Evolutionary conservation across 805 yeast genomes (phyloP).

Genomic region (Spathaspora gorwiae): DNA sequence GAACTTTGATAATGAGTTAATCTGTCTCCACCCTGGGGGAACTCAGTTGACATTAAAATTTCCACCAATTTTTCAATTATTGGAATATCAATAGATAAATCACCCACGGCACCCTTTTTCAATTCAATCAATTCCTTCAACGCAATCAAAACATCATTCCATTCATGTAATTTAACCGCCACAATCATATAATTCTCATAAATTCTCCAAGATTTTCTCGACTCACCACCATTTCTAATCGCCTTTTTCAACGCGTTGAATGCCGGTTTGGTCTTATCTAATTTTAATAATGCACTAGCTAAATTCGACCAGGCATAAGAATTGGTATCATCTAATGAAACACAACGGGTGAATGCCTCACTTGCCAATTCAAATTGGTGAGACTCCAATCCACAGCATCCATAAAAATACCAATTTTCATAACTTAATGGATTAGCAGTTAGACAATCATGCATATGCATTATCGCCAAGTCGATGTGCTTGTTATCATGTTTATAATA

Average conservation of each 20-base stretch:
- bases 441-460: slow-evolving; percentile 71
- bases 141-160: slow-evolving; percentile 84
- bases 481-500: slow-evolving; percentile 57
- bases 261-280: slow-evolving; percentile 70
- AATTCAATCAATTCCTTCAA: slow-evolving; percentile 57
- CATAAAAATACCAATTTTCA: slow-evolving; percentile 89
- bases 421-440: slow-evolving; percentile 66
- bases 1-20: slow-evolving; percentile 60
- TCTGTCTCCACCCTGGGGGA: slow-evolving; percentile 33
- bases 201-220: slow-evolving; percentile 76
- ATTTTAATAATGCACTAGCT: slow-evolving; percentile 68
- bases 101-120: slow-evolving; percentile 52
- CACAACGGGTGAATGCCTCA: slow-evolving; percentile 89
- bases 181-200: slow-evolving; percentile 85
- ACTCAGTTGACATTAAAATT: slow-evolving; percentile 50
- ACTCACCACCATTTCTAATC: slow-evolving; percentile 58
- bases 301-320: slow-evolving; percentile 89
- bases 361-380: slow-evolving; percentile 72
- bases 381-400: slow-evolving; percentile 80
- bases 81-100: slow-evolving; percentile 66
- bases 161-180: slow-evolving; percentile 75
- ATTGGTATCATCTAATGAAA: slow-evolving; percentile 74
- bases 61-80: slow-evolving; percentile 71
- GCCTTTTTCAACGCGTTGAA: slow-evolving; percentile 83
- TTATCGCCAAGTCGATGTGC: slow-evolving; percentile 49